Percentiles rank a stretch among this genome's conserved stretches.
These are phyloP conservation scores for Vanilla planifolia DNA, from an alignment of 106 monocot genomes.

Conservation along the genomic window DNA sequence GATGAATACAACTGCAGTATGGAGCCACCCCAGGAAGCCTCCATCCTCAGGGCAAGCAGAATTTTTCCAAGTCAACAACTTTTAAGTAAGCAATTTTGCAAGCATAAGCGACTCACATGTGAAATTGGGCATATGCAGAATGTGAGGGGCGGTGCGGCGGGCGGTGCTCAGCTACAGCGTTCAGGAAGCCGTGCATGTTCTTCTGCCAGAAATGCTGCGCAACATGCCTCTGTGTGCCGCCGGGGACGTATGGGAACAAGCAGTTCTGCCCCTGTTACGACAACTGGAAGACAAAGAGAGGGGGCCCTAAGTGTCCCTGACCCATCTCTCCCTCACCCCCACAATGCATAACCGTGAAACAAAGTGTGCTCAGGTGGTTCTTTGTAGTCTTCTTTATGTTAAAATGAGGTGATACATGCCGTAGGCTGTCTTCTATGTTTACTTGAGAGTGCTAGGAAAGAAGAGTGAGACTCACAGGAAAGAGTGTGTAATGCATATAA, in stretches of 20 bases:
- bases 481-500: too few species aligned
- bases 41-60: slow-evolving; percentile 29
- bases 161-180: slow-evolving; percentile 57
- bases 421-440: too few species aligned
- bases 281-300: slow-evolving; percentile 76
- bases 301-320: slow-evolving; percentile 75
- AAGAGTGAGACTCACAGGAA: too few species aligned
- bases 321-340: background rate
- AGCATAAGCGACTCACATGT: background rate
- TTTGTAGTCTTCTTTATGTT: too few species aligned
- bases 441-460: too few species aligned
- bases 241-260: slow-evolving; percentile 71
- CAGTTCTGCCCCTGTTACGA: slow-evolving; percentile 75
- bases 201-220: slow-evolving; percentile 83
- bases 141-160: slow-evolving; percentile 53
- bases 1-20: slow-evolving; percentile 14
- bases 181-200: slow-evolving; percentile 69
- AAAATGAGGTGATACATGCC: too few species aligned
- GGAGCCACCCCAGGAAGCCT: slow-evolving; percentile 48
- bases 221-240: slow-evolving; percentile 67
- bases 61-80: background rate
- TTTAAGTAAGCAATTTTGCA: background rate
- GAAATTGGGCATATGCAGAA: slow-evolving; percentile 21
- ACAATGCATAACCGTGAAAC: background rate
- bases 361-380: background rate